Percentiles rank a stretch among this genome's conserved stretches.
phyloP scores from a whole-genome alignment of 768 basidiomycete genomes.

The Leccinellum albellum region DNA sequence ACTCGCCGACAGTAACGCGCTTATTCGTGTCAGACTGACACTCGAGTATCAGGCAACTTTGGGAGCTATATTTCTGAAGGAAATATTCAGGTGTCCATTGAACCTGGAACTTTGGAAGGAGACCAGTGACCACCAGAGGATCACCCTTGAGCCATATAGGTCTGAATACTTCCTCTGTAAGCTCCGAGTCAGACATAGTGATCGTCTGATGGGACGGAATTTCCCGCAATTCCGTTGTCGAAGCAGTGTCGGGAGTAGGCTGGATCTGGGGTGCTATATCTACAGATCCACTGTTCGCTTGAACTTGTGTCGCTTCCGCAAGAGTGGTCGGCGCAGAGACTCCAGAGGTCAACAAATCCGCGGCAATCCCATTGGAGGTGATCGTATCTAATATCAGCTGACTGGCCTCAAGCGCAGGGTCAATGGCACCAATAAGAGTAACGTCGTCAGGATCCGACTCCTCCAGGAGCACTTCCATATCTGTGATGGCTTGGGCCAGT shows the following conservation, averaged over 20 bases:
- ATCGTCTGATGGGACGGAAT: conserved; percentile 47
- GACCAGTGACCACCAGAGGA: conserved; percentile 72
- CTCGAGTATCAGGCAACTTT: conserved; percentile 71
- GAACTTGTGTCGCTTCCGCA: conserved; percentile 8
- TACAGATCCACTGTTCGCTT: conserved; percentile 2
- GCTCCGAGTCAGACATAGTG: conserved; percentile 43
- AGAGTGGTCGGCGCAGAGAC: background rate
- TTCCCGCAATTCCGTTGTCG: conserved; percentile 20
- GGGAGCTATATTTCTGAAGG: conserved; percentile 57
- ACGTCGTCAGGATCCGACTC: conserved; percentile 29
- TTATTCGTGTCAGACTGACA: conserved; percentile 72
- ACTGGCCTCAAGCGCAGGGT: conserved; percentile 26
- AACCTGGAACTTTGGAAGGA: conserved; percentile 58
- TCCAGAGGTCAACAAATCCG: conserved; percentile 6
- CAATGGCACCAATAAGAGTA: conserved; percentile 24
- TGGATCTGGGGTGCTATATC: conserved; percentile 6
- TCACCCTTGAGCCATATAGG: conserved; percentile 69
- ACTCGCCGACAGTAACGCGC: conserved; percentile 65
- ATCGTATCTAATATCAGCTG: conserved; percentile 2
- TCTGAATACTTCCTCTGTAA: conserved; percentile 61
- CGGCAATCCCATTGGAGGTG: conserved; percentile 10
- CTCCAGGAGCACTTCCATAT: conserved; percentile 59
- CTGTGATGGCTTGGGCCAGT: conserved; percentile 57
- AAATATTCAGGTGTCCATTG: conserved; percentile 86
- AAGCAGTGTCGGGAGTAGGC: conserved; percentile 1